These are phyloP conservation scores for Fennellomyces sp. DNA, from an alignment of 371 early-diverging fungal species.

Conservation along the genomic window DNA sequence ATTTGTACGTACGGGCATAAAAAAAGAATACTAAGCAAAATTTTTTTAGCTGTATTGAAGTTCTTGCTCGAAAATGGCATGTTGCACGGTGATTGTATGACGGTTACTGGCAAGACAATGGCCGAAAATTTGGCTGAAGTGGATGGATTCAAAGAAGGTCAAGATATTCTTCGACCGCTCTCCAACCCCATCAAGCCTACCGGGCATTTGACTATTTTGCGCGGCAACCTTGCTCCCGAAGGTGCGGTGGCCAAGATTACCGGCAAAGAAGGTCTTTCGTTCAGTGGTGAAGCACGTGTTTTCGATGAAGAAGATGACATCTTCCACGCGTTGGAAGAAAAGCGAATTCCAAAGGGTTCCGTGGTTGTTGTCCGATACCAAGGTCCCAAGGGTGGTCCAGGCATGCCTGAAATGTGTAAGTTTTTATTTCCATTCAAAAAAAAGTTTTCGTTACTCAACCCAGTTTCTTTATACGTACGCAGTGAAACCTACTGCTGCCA, in stretches of 20 bases:
- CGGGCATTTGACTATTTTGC: slow-evolving; percentile 80
- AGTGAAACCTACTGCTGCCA: slow-evolving; percentile 90
- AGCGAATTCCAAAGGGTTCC: slow-evolving; percentile 70
- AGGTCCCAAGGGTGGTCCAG: slow-evolving; percentile 91
- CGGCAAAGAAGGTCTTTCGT: slow-evolving; percentile 94
- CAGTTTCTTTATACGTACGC: background rate
- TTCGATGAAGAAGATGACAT: slow-evolving; percentile 92
- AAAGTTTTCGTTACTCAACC: background rate
- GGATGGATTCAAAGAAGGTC: slow-evolving; percentile 67
- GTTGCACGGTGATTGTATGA: slow-evolving; percentile 86
- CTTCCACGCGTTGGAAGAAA: slow-evolving; percentile 80
- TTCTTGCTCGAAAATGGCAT: slow-evolving; percentile 79
- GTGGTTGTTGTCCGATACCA: slow-evolving; percentile 85
- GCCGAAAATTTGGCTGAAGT: slow-evolving; percentile 83
- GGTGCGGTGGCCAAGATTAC: slow-evolving; percentile 96
- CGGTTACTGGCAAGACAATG: slow-evolving; percentile 94
- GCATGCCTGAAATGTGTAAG: slow-evolving; percentile 85
- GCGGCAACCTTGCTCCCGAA: slow-evolving; percentile 82
- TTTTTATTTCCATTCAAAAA: background rate
- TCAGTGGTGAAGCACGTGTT: slow-evolving; percentile 86
- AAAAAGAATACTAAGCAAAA: too few relatives aligned
- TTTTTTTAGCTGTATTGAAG: slow-evolving; percentile 69
- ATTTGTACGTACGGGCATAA: background rate
- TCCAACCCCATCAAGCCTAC: slow-evolving; percentile 73
- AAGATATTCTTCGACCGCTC: slow-evolving; percentile 72